Evolutionary conservation across 108 stramenopile species (phyloP), one percentile per base, ranked within the genome.

Genomic region (Aurantiochytrium sp.): DNA sequence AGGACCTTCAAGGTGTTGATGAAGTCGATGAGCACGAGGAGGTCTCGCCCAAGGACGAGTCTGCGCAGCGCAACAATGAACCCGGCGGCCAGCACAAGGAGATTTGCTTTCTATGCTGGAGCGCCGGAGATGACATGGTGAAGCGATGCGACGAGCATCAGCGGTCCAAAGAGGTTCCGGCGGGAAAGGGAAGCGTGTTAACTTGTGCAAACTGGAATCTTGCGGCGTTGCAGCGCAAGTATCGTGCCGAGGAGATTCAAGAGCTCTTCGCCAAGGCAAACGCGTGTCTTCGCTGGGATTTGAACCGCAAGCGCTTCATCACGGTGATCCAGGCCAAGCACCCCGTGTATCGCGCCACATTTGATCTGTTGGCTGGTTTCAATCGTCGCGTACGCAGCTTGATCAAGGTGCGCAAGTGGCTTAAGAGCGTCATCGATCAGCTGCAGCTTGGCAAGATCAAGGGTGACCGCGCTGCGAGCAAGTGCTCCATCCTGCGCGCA

Each of bases 51-150:
- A 23, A 69, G 14, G 10, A 42, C 64, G 64, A 18, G 8, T 8
- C 8, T 6, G 42, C 14, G 64, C 21, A 10, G 42, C 64, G 14
- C 8, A 14, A 90, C 53, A 35, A 35, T 60, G 14, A 14, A 43
- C 19, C 59, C n/a, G 35, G 8, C 21, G 19, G 16, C n/a, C 59
- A 29, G n/a, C 59, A 25, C n/a, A 88, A 88, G 88, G 92, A 94
- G 55, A 88, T 95, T 16, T 96, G 95, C 91, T 96, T 96, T 89
- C 93, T 92, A 72, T 96, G 95, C 92, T 96, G 95, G 95, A 92
- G 92, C 45, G 91, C 94, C n/a, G 95, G 95, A 8, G 76, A 83
- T 23, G 76, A 83, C 19, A 91, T 87, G 83, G 83, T 89, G n/a
- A 91, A 91, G 72, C 60, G 91, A 4, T 94, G 93, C 60, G 10